Evolutionary conservation across 2,329 filamentous ascomycete genomes (phyloP).

Genomic region (Colletotrichum lupini): DNA sequence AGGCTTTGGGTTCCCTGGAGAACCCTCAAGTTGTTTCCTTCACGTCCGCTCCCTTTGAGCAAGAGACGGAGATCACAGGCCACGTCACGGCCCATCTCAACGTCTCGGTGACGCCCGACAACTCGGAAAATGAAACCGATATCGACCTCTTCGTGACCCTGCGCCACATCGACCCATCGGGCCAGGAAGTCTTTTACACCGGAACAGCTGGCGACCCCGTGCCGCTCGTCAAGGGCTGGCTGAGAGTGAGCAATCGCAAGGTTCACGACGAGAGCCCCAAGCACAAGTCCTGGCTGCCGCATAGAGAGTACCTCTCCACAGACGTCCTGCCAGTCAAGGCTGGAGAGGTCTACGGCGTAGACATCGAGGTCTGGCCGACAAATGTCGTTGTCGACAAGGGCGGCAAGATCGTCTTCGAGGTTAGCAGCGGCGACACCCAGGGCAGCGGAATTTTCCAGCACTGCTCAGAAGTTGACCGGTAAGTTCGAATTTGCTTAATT

Average conservation of each 20-base stretch:
- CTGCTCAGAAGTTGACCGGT: slow-evolving; percentile 59
- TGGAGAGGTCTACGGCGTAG: slow-evolving; percentile 67
- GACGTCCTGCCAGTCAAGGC: slow-evolving; percentile 66
- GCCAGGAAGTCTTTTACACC: slow-evolving; percentile 71
- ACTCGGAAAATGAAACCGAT: slow-evolving; percentile 53
- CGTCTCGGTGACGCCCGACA: slow-evolving; percentile 70
- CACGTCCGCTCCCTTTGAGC: slow-evolving; percentile 64
- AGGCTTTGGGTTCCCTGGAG: slow-evolving; percentile 67
- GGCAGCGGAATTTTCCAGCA: slow-evolving; percentile 69
- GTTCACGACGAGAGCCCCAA: slow-evolving; percentile 60
- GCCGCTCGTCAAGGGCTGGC: slow-evolving; percentile 73
- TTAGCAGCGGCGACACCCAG: slow-evolving; percentile 68
- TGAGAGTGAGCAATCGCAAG: slow-evolving; percentile 67
- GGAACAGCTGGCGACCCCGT: slow-evolving; percentile 73
- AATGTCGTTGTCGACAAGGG: slow-evolving; percentile 63
- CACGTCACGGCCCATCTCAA: slow-evolving; percentile 73
- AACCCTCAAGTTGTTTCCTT: slow-evolving; percentile 68
- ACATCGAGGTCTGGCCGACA: slow-evolving; percentile 74
- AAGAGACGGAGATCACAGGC: slow-evolving; percentile 76
- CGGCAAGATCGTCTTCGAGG: slow-evolving; percentile 64
- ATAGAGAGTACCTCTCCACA: slow-evolving; percentile 67
- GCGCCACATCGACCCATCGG: slow-evolving; percentile 64
- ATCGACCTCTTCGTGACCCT: slow-evolving; percentile 74
- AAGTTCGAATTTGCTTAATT: slow-evolving; percentile 43
- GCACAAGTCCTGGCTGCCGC: slow-evolving; percentile 65